phyloP scores from a whole-genome alignment of 129 eudicot species.

The Smallanthus sonchifolius region DNA sequence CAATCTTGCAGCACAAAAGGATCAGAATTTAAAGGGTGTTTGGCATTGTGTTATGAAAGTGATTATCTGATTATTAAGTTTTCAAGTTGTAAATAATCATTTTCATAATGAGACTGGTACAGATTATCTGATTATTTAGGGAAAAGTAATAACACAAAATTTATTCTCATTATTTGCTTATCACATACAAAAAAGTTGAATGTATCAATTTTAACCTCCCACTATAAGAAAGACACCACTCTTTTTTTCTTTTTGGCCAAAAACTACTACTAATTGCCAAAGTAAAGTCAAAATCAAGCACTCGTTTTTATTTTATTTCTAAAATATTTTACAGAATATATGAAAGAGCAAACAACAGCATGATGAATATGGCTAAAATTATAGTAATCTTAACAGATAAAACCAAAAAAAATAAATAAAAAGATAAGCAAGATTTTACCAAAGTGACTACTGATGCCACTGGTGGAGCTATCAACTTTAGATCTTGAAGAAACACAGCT shows the following conservation, averaged over 20 bases:
- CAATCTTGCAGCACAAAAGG: background rate
- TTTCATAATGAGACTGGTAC: background rate
- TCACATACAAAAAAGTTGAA: background rate
- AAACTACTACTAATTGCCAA: background rate
- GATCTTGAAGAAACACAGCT: conserved; percentile 96
- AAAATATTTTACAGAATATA: background rate
- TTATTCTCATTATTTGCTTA: background rate
- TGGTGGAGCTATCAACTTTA: conserved; percentile 91
- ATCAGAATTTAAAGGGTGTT: background rate
- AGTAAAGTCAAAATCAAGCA: conserved; percentile 9
- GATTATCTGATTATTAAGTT: background rate
- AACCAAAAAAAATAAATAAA: background rate
- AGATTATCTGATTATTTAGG: background rate
- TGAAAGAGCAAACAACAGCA: background rate
- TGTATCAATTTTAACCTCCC: background rate
- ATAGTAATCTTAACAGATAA: background rate
- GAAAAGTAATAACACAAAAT: background rate
- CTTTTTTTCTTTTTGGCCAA: background rate
- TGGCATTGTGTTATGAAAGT: background rate
- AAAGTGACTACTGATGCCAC: conserved; percentile 68
- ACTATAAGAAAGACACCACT: background rate
- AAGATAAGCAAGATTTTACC: conserved; percentile 47
- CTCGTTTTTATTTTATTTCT: background rate
- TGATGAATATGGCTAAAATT: conserved; percentile 10
- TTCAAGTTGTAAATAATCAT: background rate